Evolutionary conservation across 2,329 filamentous ascomycete genomes (phyloP).

Genomic region (Diaporthe eres): DNA sequence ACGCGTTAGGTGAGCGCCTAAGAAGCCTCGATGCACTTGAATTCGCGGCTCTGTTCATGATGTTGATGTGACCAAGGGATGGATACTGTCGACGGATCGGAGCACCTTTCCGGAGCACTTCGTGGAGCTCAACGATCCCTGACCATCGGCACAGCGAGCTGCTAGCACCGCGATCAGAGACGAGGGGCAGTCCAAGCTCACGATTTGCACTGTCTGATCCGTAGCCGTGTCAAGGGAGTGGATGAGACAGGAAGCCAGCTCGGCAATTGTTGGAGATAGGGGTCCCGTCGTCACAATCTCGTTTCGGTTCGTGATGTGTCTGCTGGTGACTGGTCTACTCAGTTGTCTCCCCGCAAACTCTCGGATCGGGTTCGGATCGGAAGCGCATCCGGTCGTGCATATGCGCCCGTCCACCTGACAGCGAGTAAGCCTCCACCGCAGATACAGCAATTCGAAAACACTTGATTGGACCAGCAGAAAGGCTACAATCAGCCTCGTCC

Average conservation of each 20-base stretch:
- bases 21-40: conserved; percentile 5
- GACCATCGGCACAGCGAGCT: background rate
- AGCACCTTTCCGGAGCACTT: background rate
- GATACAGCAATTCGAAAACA: background rate
- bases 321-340: conserved; percentile 16
- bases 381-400: conserved; percentile 26
- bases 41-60: conserved; percentile 17
- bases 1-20: conserved; percentile 17
- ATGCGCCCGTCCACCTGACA: background rate
- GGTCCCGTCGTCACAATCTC: background rate
- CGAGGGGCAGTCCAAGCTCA: background rate
- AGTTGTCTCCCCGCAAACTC: background rate
- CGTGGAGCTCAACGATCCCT: background rate
- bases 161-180: conserved; percentile 1
- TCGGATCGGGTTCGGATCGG: conserved; percentile 28
- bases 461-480: conserved; percentile 19
- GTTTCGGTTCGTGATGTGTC: conserved; percentile 13
- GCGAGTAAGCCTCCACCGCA: conserved; percentile 4
- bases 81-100: background rate
- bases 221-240: conserved; percentile 2
- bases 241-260: background rate
- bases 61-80: background rate
- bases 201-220: conserved; percentile 10
- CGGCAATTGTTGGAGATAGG: background rate
- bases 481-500: conserved; percentile 20